Percentiles rank a stretch among this genome's conserved stretches.
Evolutionary conservation across 306 rosid species (phyloP).

Genomic region (Macrotyloma uniflorum): DNA sequence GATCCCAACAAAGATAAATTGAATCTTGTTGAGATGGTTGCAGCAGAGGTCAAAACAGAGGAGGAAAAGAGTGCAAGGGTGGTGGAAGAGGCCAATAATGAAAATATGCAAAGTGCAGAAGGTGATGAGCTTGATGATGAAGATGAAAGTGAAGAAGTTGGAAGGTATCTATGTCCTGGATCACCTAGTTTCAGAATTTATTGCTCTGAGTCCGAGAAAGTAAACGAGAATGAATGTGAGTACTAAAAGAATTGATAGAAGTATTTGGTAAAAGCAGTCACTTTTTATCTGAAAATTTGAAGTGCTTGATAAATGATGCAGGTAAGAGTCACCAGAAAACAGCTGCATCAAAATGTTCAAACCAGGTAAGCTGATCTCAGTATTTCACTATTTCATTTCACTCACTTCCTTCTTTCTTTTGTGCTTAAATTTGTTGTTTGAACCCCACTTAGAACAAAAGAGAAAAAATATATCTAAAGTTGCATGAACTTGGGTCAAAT

Average conservation of each 20-base stretch:
- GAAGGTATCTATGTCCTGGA: constrained; percentile 41
- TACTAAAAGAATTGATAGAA: neutral
- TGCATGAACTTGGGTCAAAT: neutral
- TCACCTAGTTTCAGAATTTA: constrained; percentile 90
- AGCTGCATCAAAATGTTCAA: neutral
- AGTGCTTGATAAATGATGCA: constrained; percentile 39
- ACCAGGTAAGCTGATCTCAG: neutral
- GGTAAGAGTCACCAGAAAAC: constrained; percentile 40
- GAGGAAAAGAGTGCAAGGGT: neutral
- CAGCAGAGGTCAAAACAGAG: neutral
- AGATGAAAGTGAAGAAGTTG: neutral
- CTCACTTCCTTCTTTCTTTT: neutral
- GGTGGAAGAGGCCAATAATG: neutral
- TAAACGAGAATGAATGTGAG: constrained; percentile 39
- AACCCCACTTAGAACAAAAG: neutral
- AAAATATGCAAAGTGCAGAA: constrained; percentile 24
- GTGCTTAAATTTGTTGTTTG: neutral
- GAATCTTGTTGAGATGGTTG: neutral
- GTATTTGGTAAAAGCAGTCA: neutral
- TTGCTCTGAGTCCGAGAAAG: constrained; percentile 44
- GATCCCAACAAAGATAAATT: neutral
- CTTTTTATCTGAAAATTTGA: neutral
- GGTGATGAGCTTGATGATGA: constrained; percentile 11
- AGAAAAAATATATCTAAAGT: neutral
- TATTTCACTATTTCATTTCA: neutral